Evolutionary conservation across 768 basidiomycete species (phyloP), one percentile per base, ranked within the genome.

Genomic region (Gelatoporia subvermispora): DNA sequence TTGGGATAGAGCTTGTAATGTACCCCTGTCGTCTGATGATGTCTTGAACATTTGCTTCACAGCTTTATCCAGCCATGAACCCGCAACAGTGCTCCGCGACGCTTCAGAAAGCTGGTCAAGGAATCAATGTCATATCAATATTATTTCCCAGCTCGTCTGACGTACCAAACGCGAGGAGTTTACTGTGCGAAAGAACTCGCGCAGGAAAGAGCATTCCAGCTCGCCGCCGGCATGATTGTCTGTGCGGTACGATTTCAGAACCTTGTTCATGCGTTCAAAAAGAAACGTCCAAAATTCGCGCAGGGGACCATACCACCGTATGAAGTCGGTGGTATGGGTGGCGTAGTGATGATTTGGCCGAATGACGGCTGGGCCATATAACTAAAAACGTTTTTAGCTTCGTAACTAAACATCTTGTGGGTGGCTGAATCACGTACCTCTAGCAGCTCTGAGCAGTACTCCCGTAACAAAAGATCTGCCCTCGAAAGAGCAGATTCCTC

Each of bases 251-350:
- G 56, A 55, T 54, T 71, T 71, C 3, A 71, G 48, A 2, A 70
- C 58, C 25, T 66, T 68, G 50, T 72, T 72, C 1, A 71, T 47
- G 0, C 62, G 50, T 37, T 71, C 71, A 18, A 64, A 67, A 0
- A 69, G 54, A 43, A 71, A 72, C 0, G 59, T 66, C 70, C 69
- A 72, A 45, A 70, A 72, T 8, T 59, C 60, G 23, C 67, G 63
- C 0, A 72, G 49, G 3, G 71, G 70, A 0, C 72, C 68, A 44
- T 60, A 72, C 36, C 67, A 62, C 0, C 51, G 53, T 0, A 66
- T 51, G 38, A 50, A 60, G 0, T 50, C 56, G 0, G 56, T 34
- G 0, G 65, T 58, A 36, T 73, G 71, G 1, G 59, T 67, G 0
- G 60, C 55, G 24, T 65, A 72, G 45, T 73, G 72, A 38, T 68